phyloP scores from a whole-genome alignment of 805 yeast species.

The Kockiozyma suomiensis region DNA sequence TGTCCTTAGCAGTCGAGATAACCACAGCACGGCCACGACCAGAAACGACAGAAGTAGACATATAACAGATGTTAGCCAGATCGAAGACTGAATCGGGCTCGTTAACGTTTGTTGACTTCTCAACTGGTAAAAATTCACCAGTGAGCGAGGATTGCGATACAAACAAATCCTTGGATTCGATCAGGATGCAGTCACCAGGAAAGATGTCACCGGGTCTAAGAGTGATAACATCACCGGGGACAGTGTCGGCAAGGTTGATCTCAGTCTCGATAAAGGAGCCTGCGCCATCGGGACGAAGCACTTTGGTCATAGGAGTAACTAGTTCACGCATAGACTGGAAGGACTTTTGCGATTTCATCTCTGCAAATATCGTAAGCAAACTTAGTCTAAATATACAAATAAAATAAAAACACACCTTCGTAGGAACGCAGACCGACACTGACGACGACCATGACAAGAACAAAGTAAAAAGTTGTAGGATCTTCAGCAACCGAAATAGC shows the following conservation, averaged over 20 bases:
- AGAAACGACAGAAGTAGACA: constrained; percentile 33
- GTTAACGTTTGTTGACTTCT: constrained; percentile 26
- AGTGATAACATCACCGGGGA: constrained; percentile 84
- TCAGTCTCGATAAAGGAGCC: constrained; percentile 27
- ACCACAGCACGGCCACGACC: constrained; percentile 34
- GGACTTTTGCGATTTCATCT: constrained; percentile 32
- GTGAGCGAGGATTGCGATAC: constrained; percentile 92
- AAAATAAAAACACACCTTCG: constrained; percentile 16
- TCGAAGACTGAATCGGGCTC: constrained; percentile 31
- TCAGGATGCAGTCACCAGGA: constrained; percentile 81
- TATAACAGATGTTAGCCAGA: constrained; percentile 30
- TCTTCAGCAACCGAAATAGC: constrained; percentile 34
- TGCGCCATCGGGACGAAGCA: constrained; percentile 27
- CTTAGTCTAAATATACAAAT: background rate
- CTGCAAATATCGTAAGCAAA: constrained; percentile 1
- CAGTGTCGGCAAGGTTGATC: constrained; percentile 69
- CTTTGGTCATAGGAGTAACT: constrained; percentile 28
- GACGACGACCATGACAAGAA: constrained; percentile 31
- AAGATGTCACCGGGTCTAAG: constrained; percentile 93
- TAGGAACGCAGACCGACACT: constrained; percentile 32
- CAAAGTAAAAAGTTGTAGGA: constrained; percentile 33
- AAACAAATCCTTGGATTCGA: constrained; percentile 69
- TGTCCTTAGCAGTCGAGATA: constrained; percentile 27
- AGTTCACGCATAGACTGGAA: constrained; percentile 33
- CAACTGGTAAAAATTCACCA: constrained; percentile 62